Base-by-base conservation (phyloP, 108 stramenopile genomes). In the Halocafeteria seosinensis region DNA sequence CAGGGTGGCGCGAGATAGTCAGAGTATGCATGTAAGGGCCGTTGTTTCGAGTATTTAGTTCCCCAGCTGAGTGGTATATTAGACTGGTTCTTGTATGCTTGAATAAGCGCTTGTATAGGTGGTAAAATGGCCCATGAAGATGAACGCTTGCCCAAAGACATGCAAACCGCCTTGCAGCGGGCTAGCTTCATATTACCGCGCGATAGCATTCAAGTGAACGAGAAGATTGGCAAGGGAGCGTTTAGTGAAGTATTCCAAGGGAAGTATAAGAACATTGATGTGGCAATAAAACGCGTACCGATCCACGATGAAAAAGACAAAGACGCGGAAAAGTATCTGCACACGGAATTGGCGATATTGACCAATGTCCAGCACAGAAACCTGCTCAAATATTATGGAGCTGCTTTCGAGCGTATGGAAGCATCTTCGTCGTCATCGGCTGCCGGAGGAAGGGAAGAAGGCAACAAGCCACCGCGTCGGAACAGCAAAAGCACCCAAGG, bases 331-430 rank as follows among this genome's bases (percentile, higher is more conserved):
- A 64, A 38, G 51, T 70, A 63, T 55, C 27, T 70, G 0, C 30
- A 23, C 25, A 64, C 53, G 5, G 69, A 70, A 38, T 38, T 70
- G 8, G 26, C 37, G 2, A 50, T 70, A 26, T 27, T 70, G 55
- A 62, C 38, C 3, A 21, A 38, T 6, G 29, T 53, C 34, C 29
- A 53, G 24, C 69, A 70, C 50, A 17, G 28, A 30, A 28, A 32
- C 4, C 63, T 70, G 34, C 37, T 70, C 51, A 62, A 63, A 38
- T 70, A 64, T 26, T 12, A 62, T 29, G 69, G 69, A 5, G 47
- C 62, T 26, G 52, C 35, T 31, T 61, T 57, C 6, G 62, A 70
- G 32, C n/a, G n/a, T n/a, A n/a, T n/a, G n/a, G n/a, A n/a, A n/a
- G n/a, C n/a, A n/a, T n/a, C n/a, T n/a, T n/a, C n/a, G n/a, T n/a